Evolutionary conservation across 2,329 filamentous ascomycete genomes (phyloP).

Genomic region (Coniochaeta sp.): DNA sequence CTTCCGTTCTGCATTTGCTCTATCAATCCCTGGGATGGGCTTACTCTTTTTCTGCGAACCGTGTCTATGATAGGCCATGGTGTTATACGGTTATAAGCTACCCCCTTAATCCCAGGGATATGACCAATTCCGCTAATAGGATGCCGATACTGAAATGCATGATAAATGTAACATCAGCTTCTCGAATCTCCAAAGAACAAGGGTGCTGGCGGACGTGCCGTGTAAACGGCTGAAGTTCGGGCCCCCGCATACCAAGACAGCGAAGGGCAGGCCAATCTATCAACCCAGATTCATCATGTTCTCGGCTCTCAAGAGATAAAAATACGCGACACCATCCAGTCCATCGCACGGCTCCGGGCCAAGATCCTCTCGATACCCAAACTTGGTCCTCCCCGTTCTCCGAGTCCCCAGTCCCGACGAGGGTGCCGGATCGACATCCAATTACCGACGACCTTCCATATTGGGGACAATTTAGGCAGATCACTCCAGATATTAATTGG

Average conservation of each 20-base stretch:
- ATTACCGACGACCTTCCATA: background rate
- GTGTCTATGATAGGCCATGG: background rate
- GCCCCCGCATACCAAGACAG: background rate
- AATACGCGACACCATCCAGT: background rate
- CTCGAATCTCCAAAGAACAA: background rate
- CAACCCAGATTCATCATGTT: background rate
- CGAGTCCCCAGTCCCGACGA: background rate
- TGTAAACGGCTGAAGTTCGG: background rate
- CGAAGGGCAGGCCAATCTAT: background rate
- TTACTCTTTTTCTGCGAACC: background rate
- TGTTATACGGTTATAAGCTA: background rate
- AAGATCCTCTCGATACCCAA: background rate
- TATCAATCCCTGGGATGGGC: background rate
- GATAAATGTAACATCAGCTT: background rate
- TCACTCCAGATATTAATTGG: background rate
- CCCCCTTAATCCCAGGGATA: background rate
- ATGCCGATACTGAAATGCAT: background rate
- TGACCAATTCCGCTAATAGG: background rate
- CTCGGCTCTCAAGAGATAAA: background rate
- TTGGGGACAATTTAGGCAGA: conserved; percentile 1
- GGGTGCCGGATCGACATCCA: background rate
- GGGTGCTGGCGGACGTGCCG: background rate
- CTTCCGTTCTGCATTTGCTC: background rate
- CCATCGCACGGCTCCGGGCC: background rate
- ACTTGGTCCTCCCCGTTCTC: background rate